phyloP scores from a whole-genome alignment of 2,329 filamentous ascomycete species.

The Ciborinia camelliae region DNA sequence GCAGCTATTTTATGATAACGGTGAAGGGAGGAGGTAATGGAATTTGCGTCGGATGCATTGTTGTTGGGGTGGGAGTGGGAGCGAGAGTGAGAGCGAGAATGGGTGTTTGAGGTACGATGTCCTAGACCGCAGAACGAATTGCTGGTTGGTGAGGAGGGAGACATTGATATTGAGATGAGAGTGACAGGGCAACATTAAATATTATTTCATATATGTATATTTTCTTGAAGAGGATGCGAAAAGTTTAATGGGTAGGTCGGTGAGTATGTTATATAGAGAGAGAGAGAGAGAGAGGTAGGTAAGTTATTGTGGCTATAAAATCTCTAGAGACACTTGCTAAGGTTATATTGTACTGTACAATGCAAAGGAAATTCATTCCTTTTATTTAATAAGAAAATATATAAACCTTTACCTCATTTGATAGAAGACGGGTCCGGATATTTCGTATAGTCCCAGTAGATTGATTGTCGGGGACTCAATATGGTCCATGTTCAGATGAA shows the following conservation, averaged over 20 bases:
- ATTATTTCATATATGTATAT: conserved; percentile 12
- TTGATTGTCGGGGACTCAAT: background rate
- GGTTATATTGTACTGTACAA: background rate
- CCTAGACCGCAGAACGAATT: conserved; percentile 2
- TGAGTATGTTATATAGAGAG: background rate
- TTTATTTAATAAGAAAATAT: background rate
- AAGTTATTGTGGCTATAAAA: background rate
- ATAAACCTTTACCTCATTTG: background rate
- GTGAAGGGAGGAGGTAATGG: background rate
- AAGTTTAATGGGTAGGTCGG: too few species aligned
- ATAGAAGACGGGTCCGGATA: background rate
- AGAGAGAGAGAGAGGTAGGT: background rate
- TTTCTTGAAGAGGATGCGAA: background rate
- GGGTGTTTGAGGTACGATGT: background rate
- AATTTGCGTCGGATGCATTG: background rate
- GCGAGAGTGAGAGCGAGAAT: background rate
- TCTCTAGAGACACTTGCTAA: background rate
- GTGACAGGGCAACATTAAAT: conserved; percentile 5
- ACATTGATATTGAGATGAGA: background rate
- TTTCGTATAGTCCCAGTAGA: background rate
- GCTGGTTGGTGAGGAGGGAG: background rate
- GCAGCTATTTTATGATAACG: background rate
- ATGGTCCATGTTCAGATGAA: conserved; percentile 15
- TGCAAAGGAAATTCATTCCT: conserved; percentile 1
- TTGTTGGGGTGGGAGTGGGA: background rate